Evolutionary conservation across 192 early-diverging fungal genomes (phyloP), one percentile per base, ranked within the genome.

Genomic region (Phlyctochytrium bullatum): DNA sequence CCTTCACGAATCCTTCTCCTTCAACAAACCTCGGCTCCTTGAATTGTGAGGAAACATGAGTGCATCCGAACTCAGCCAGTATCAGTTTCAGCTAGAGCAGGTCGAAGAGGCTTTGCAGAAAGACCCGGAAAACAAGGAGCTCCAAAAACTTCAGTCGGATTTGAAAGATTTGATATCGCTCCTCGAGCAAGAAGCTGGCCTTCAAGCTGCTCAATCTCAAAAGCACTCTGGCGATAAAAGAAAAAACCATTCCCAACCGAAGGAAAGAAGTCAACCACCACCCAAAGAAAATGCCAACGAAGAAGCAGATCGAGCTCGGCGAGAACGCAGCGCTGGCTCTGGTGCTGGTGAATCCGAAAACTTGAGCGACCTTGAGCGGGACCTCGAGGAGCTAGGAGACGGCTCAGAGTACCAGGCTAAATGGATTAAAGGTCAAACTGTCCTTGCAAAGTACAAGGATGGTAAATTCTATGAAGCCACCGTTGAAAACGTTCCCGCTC

Each of bases 111-210:
- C 89, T 3, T 77, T 93, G 30, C 57, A 60, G 58, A 81, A 76
- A 59, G 88, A 91, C 73, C 89, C 90, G 10, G 74, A 75, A 30
- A 90, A 92, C 78, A 65, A 69, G 53, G 90, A 91, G 64, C 79
- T 92, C 40, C 62, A 76, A 57, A 89, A 85, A 64, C 80, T 91
- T 51, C 79, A 81, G 58, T 68, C 62, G 56, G 88, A 91, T 75
- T 73, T 93, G 54, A 78, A 67, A 25, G 88, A 91, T 65, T 80
- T 93, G 30, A 90, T 93, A 61, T 67, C 78, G 24, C 76, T 91
- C 56, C 40, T 47, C 20, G 10, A 47, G 40, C 40, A 14, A 20
- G 40, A 47, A 20, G 10, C 20, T 14, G 6, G 10, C 6, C 10
- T 47, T 6, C 40, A 47, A 20, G 40, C 40, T 47, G 40, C 40